These are phyloP conservation scores for Capsicum rhomboideum DNA, from an alignment of 257 asterid genomes.

Conservation along the genomic window DNA sequence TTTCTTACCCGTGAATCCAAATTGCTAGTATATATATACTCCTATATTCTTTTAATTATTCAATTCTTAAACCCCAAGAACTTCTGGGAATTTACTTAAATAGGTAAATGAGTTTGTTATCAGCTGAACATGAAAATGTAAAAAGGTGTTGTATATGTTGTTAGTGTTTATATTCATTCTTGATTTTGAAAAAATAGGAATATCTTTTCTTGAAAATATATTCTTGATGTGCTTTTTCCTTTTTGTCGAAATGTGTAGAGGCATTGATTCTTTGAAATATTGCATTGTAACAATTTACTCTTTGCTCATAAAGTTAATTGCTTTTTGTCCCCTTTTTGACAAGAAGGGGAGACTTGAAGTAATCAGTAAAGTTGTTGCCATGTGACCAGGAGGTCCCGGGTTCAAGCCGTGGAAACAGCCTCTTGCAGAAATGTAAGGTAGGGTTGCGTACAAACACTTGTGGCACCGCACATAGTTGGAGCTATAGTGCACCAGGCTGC, in stretches of 20 bases:
- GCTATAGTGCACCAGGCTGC: too few species aligned
- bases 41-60: background rate
- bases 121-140: background rate
- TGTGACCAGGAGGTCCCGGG: too few species aligned
- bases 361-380: too few species aligned
- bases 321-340: too few species aligned
- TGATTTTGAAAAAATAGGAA: background rate
- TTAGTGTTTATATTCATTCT: background rate
- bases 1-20: conserved; percentile 14
- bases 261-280: conserved; percentile 18
- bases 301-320: conserved; percentile 21
- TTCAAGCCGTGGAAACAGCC: too few species aligned
- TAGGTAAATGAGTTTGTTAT: background rate
- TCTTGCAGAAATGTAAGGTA: too few species aligned
- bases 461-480: too few species aligned
- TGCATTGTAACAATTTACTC: background rate
- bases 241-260: background rate
- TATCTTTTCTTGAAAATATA: background rate
- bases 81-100: background rate
- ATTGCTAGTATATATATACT: background rate
- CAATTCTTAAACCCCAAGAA: background rate
- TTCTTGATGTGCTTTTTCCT: conserved; percentile 15
- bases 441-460: too few species aligned
- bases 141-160: background rate
- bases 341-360: too few species aligned